phyloP scores from a whole-genome alignment of 495 filamentous ascomycete species.

The Aspergillus carlsbadensis region DNA sequence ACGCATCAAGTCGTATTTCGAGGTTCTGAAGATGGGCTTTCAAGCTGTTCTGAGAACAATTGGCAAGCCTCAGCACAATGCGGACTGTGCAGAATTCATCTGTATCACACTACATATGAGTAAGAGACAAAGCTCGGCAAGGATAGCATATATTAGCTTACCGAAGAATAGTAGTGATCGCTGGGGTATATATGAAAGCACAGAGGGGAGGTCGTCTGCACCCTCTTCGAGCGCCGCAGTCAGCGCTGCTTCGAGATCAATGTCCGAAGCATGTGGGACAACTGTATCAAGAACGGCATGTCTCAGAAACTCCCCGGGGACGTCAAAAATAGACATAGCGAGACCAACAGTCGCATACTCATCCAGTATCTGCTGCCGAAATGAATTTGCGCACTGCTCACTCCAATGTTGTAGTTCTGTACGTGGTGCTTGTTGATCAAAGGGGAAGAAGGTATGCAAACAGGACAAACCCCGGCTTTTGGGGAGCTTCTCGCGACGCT shows the following conservation, averaged over 20 bases:
- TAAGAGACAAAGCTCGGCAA: constrained; percentile 45
- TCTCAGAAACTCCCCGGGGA: constrained; percentile 62
- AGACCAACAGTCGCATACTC: constrained; percentile 27
- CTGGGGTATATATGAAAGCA: constrained; percentile 50
- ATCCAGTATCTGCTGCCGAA: background rate
- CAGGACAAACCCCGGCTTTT: constrained; percentile 26
- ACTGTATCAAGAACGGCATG: constrained; percentile 75
- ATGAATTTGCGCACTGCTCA: background rate
- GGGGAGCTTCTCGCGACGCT: constrained; percentile 19
- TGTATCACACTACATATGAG: constrained; percentile 60
- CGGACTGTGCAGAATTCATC: constrained; percentile 78
- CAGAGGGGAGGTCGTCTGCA: constrained; percentile 43
- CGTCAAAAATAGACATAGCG: constrained; percentile 42
- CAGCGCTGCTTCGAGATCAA: constrained; percentile 63
- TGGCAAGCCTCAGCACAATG: constrained; percentile 67
- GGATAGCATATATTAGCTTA: constrained; percentile 42
- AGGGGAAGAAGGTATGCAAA: constrained; percentile 25
- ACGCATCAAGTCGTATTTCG: constrained; percentile 66
- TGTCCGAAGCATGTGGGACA: constrained; percentile 66
- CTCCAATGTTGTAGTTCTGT: background rate
- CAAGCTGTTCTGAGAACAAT: constrained; percentile 57
- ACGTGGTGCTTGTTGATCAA: background rate
- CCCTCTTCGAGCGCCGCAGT: constrained; percentile 46
- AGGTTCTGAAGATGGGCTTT: constrained; percentile 62
- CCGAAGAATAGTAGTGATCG: constrained; percentile 66